These are phyloP conservation scores for Nicotiana tomentosiformis DNA, from an alignment of 257 asterid genomes.

Conservation along the genomic window DNA sequence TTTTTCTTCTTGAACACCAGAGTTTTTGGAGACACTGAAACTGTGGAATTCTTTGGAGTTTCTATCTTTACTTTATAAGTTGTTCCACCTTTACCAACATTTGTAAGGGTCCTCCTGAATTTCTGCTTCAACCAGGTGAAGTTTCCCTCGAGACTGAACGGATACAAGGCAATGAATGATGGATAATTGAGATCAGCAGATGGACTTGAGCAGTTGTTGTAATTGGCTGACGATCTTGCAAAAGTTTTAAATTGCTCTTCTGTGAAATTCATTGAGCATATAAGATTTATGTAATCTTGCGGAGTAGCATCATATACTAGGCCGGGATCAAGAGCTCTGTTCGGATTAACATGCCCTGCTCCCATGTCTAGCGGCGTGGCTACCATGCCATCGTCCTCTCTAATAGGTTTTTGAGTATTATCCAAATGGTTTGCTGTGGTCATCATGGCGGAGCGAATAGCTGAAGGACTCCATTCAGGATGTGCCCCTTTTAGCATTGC, in stretches of 20 bases:
- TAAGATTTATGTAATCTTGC: conserved; percentile 18
- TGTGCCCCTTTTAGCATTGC: conserved; percentile 5
- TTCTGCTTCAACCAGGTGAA: neutral
- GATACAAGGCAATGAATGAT: conserved; percentile 7
- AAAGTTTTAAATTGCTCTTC: conserved; percentile 5
- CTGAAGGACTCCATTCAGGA: conserved; percentile 7
- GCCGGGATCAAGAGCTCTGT: conserved; percentile 20
- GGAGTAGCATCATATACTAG: conserved; percentile 17
- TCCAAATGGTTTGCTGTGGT: conserved; percentile 10
- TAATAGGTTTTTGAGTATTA: conserved; percentile 3
- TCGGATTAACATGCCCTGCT: conserved; percentile 17
- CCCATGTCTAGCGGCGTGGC: conserved; percentile 22
- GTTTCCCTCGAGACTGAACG: neutral
- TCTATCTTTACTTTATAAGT: conserved; percentile 6
- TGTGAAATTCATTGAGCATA: conserved; percentile 22
- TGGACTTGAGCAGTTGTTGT: conserved; percentile 8
- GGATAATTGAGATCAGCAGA: conserved; percentile 18
- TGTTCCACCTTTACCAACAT: conserved; percentile 15
- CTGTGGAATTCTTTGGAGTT: neutral
- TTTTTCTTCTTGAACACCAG: conserved; percentile 3
- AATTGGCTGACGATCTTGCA: conserved; percentile 1
- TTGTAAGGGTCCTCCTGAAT: conserved; percentile 18
- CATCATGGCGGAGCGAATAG: conserved; percentile 19
- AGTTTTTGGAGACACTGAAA: conserved; percentile 7
- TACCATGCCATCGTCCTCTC: neutral